Evolutionary conservation across 495 filamentous ascomycete species (phyloP), one percentile per base, ranked within the genome.

Genomic region (Annulohypoxylon nitens): DNA sequence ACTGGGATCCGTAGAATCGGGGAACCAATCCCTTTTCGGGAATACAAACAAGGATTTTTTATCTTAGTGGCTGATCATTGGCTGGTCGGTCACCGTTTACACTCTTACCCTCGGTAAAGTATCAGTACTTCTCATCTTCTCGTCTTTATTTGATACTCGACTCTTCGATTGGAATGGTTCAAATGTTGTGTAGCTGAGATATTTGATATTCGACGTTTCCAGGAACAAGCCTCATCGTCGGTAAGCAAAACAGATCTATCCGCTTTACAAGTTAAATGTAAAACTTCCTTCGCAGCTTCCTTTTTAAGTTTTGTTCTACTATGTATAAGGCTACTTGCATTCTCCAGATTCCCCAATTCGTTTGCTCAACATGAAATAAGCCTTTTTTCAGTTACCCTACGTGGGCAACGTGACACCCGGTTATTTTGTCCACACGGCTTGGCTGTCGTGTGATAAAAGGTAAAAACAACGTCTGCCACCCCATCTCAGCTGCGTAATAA

Each of bases 391-490:
- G 20, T 45, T 60, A 11, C 18, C 57, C 3, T 60, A 26, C n/a
- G 51, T 36, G 48, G 61, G 70, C 64, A 73, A 69, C 65, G 59
- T 73, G 30, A 11, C 39, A 70, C 58, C 62, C 34, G 58, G 14
- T 25, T 43, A n/a, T 53, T 37, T 8, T 47, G 36, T 20, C 37
- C 69, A 63, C 63, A 66, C 48, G 69, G 53, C 43, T 67, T 55
- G 62, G 62, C 57, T 61, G 39, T 37, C 62, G 36, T 54, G 37
- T 43, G 62, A 67, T 62, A 33, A 66, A 64, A 66, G 67, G 48
- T 58, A 69, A 73, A 70, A 60, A 14, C 67, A 67, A 74, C 71
- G 48, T 67, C 63, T 37, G 16, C 50, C 2, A 61, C 50, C 25
- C 30, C 14, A 58, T 59, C 26, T 20, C 58, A 54, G 25, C 11